Evolutionary conservation across 2,329 filamentous ascomycete genomes (phyloP).

Genomic region (Arthroderma sp.): DNA sequence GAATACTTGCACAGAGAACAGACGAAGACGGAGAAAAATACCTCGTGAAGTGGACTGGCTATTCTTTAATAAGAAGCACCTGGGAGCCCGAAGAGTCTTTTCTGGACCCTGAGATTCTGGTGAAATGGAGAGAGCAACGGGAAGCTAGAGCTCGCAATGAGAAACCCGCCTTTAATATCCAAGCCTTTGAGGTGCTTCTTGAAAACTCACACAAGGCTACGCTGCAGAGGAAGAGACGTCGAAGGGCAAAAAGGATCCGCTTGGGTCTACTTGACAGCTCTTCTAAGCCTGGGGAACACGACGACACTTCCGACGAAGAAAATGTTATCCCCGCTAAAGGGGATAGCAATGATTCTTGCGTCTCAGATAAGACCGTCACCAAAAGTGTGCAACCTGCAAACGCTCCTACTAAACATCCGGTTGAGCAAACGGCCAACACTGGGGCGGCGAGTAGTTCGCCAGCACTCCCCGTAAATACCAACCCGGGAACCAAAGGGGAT

Average conservation of each 20-base stretch:
- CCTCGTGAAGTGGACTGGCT: constrained; percentile 53
- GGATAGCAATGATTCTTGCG: no score
- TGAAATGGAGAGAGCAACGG: constrained; percentile 29
- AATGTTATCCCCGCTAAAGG: not conserved
- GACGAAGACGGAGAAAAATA: constrained; percentile 30
- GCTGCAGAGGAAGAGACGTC: constrained; percentile 16
- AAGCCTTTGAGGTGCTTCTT: constrained; percentile 18
- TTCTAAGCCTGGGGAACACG: no score
- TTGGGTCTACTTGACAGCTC: constrained; percentile 9
- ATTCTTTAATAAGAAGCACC: constrained; percentile 42
- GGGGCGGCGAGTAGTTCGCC: no score
- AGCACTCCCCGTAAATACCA: no score
- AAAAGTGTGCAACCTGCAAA: no score
- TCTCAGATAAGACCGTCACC: no score
- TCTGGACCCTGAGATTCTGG: constrained; percentile 18
- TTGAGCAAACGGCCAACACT: no score
- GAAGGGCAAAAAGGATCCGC: constrained; percentile 18
- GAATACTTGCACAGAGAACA: constrained; percentile 36
- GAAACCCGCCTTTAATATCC: constrained; percentile 20
- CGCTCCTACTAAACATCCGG: no score
- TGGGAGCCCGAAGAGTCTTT: constrained; percentile 40
- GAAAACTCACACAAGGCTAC: constrained; percentile 13
- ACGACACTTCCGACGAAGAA: not conserved
- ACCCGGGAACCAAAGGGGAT: no score
- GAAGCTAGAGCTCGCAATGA: constrained; percentile 19